Conservation (phyloP, 2,329 filamentous ascomycete genomes). For the Paraphoma chrysanthemicola region DNA sequence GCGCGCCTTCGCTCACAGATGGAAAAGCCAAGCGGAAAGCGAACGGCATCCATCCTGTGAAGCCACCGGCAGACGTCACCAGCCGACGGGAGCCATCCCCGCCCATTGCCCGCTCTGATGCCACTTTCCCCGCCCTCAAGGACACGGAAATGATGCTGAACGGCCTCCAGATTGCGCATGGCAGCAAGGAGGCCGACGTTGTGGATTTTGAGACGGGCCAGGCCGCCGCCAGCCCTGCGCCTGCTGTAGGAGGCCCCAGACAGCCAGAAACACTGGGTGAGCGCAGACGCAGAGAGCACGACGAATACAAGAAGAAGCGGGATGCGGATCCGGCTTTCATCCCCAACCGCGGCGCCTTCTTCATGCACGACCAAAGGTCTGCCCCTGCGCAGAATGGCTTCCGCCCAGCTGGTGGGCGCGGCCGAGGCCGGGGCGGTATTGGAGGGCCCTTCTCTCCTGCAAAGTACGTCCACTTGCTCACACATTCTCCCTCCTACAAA, state of each 20-base stretch:
- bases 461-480: conserved; percentile 59
- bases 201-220: conserved; percentile 60
- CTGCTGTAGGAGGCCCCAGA: conserved; percentile 44
- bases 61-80: conserved; percentile 32
- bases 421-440: conserved; percentile 61
- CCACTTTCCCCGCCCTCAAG: conserved; percentile 53
- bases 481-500: not conserved
- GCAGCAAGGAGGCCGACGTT: conserved; percentile 49
- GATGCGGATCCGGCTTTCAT: conserved; percentile 93
- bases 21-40: conserved; percentile 48
- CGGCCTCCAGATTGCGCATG: conserved; percentile 59
- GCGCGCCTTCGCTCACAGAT: conserved; percentile 40
- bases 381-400: conserved; percentile 81
- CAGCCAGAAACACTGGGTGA: conserved; percentile 68
- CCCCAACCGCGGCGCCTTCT: conserved; percentile 92
- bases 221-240: conserved; percentile 43
- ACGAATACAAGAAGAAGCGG: conserved; percentile 86
- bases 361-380: conserved; percentile 91
- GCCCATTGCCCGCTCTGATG: conserved; percentile 47
- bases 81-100: conserved; percentile 38
- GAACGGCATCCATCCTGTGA: conserved; percentile 46
- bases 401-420: conserved; percentile 67
- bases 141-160: conserved; percentile 70
- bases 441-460: conserved; percentile 63
- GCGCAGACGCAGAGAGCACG: conserved; percentile 81